Conservation (phyloP, 2,329 filamentous ascomycete species). For the Beauveria australis region DNA sequence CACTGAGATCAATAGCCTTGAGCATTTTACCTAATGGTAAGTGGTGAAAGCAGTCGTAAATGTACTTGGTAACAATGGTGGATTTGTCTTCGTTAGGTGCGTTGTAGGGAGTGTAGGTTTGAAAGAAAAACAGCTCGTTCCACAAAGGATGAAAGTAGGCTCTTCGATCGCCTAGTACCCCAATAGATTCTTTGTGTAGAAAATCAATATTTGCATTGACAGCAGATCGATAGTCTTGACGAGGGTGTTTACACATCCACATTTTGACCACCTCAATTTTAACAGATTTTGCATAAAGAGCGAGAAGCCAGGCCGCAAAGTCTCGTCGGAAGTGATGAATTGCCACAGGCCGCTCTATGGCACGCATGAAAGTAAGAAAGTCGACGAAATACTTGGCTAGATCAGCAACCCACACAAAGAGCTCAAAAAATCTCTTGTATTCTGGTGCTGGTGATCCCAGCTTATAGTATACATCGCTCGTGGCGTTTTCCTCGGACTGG, state of each 20-base stretch:
- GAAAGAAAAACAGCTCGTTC: conserved; percentile 37
- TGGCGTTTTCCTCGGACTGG: conserved; percentile 39
- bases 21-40: conserved; percentile 52
- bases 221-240: conserved; percentile 54
- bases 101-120: conserved; percentile 23
- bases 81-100: conserved; percentile 2
- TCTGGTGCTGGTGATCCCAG: conserved; percentile 47
- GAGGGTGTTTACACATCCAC: conserved; percentile 46
- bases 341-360: conserved; percentile 28
- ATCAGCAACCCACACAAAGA: conserved; percentile 64
- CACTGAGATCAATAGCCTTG: conserved; percentile 24
- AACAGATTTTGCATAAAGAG: conserved; percentile 32
- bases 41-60: conserved; percentile 54
- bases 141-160: conserved; percentile 40
- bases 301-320: conserved; percentile 51
- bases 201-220: conserved; percentile 54
- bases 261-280: conserved; percentile 29
- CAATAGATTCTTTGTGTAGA: conserved; percentile 55
- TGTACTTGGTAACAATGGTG: conserved; percentile 65
- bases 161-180: conserved; percentile 30
- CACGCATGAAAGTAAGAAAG: conserved; percentile 39
- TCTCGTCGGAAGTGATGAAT: conserved; percentile 47
- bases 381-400: conserved; percentile 66
- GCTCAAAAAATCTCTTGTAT: conserved; percentile 53
- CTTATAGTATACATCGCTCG: conserved; percentile 52